Base-by-base conservation (phyloP, 176 grass and related monocot species). In the Cymbopogon citratus region DNA sequence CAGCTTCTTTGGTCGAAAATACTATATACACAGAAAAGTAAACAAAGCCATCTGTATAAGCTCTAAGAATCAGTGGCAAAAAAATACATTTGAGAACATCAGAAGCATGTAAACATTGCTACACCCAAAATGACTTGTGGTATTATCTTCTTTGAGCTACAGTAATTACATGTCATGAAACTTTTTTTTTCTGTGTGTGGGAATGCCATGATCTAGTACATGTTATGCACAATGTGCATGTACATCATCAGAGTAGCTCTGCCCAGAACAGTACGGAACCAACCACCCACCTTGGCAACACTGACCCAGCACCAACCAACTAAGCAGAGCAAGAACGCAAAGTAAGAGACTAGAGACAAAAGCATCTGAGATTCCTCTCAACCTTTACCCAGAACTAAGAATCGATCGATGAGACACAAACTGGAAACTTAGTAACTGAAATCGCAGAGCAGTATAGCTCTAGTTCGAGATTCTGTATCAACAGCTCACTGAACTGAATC, bases 281-380 rank as follows among this genome's bases (percentile, higher is more conserved):
- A 85, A 24, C 69, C 16, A 77, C 63, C 33, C 24, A 56, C 41
- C 65, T 60, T 71, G 19, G 16, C 12, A 9, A 69, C 14, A 59
- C 26, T 75, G 49, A 84, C 81, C 51, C 69, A 69, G 1, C 75
- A 84, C 70, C 52, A 87, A 88, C 51, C 52, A 87, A 54, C 24
- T 45, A 63, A 67, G 26, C 23, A 33, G 3, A 33, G 31, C 1
- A 33, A 33, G 31, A 33, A 33, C 1, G 19, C n/a, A 19, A 71
- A 73, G 18, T 21, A 71, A 67, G 48, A 14, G 60, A 63, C 7
- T 11, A 61, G 8, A 29, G 63, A 46, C 4, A 14, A 21, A 12
- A 9, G 14, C 13, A 35, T 39, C 78, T 28, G 13, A 49, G 71
- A 54, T 77, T 71, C 31, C 12, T 70, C 49, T 62, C 27, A 64